Evolutionary conservation across 83 land plant genomes (phyloP), one percentile per base, ranked within the genome.

Genomic region (Thuja plicata): DNA sequence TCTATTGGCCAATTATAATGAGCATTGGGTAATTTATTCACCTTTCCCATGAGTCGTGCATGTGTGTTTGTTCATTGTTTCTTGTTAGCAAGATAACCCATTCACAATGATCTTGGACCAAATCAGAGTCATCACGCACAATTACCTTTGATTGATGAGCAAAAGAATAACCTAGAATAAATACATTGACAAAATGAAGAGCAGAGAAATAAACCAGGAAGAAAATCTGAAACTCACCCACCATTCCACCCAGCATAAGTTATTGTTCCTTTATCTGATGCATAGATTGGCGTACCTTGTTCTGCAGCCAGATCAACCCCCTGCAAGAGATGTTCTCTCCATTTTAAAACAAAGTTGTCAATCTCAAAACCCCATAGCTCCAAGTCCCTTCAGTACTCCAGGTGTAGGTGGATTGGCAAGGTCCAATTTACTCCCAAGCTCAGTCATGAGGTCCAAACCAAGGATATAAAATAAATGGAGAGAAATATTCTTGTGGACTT

Each of bases 181-280:
- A 57, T 57, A 19, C 66, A 57, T 19, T 0, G 0, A 57, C 21
- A 21, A 3, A 57, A 57, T 57, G 66, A 57, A 17, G 66, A 57
- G 19, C 66, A 17, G 66, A 57, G 66, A 57, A 57, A 57, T 16
- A 57, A 57, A 57, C 66, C 21, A 19, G 66, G 21, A 57, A 57
- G 66, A 84, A 37, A 45, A 35, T 52, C n/a, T 73, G 8, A 71
- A 50, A 38, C 91, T 78, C 71, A 91, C 92, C 92, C 91, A 86
- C 92, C 92, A 87, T 88, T 91, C 92, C 92, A 91, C 15, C 92
- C 92, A 57, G 92, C 89, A 87, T 89, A 91, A 80, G 91, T 87
- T 48, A 91, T 89, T 57, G 79, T 87, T 43, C 92, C 92, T 89
- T 70, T 77, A 73, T 91, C 89, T 45, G 92, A 87, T 54, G 92